A percentile compares a stretch with the other conserved stretches of the same genome.
These are phyloP conservation scores for Oldenlandia corymbosa DNA, from an alignment of 257 asterid species.

Conservation along the genomic window DNA sequence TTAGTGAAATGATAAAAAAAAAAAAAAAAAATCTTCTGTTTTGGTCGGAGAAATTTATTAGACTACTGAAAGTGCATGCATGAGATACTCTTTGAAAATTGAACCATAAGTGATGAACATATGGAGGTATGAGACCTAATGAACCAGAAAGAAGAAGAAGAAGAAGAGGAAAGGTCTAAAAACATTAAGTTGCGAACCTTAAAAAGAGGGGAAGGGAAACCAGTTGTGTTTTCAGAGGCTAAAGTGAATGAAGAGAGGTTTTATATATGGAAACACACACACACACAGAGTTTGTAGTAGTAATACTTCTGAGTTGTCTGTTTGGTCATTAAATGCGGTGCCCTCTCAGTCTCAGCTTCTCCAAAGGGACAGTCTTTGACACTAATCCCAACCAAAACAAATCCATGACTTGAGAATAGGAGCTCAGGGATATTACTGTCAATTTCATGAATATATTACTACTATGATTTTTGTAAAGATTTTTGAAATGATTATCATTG, in stretches of 20 bases:
- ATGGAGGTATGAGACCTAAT: slow-evolving; percentile 19
- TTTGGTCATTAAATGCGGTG: slow-evolving; percentile 54
- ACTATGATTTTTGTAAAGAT: too few species aligned
- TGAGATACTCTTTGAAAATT: slow-evolving; percentile 17
- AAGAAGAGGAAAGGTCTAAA: slow-evolving; percentile 18
- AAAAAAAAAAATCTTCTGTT: slow-evolving; percentile 8
- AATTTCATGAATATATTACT: neutral
- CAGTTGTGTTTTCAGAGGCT: slow-evolving; percentile 22
- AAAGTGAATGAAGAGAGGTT: slow-evolving; percentile 28
- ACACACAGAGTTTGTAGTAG: too few species aligned
- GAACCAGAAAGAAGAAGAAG: neutral
- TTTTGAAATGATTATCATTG: too few species aligned
- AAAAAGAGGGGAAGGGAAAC: too few species aligned
- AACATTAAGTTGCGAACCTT: too few species aligned
- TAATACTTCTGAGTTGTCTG: neutral
- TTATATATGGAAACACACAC: slow-evolving; percentile 22
- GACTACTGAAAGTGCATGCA: too few species aligned
- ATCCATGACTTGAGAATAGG: slow-evolving; percentile 24
- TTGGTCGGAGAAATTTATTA: too few species aligned
- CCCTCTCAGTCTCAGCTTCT: slow-evolving; percentile 18
- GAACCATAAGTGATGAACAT: slow-evolving; percentile 17
- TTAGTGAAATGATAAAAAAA: neutral
- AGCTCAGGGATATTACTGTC: slow-evolving; percentile 31
- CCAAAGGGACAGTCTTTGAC: slow-evolving; percentile 42
- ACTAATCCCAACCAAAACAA: slow-evolving; percentile 59